Evolutionary conservation across 352 stramenopile genomes (phyloP), one percentile per base, ranked within the genome.

Genomic region (Globisporangium viniferum): DNA sequence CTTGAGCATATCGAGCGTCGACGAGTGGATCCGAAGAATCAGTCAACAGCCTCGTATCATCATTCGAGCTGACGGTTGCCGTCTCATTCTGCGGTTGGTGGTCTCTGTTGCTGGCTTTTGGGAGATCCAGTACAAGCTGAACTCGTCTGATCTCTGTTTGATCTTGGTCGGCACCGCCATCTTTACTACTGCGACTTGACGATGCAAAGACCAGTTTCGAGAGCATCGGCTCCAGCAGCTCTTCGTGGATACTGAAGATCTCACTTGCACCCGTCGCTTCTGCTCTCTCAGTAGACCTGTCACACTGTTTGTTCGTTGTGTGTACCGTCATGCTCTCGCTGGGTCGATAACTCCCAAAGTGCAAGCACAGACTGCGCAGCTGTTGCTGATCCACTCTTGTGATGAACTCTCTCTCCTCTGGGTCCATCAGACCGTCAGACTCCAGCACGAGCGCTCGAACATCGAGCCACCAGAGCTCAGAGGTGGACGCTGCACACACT

Each of bases 391-490:
- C 79, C 10, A 90, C 73, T 6, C 73, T 76, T 2, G 74, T 51
- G 7, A 51, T 22, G 14, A 46, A 60, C 33, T 72, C 66, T 9
- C 10, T 12, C 48, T 59, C n/a, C 15, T 51, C 29, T 9, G 22
- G n/a, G 10, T 55, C 54, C 12, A 67, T 36, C 20, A 53, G 14
- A 24, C n/a, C 54, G 5, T 68, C 66, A 22, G 29, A 31, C 0
- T 77, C 72, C 8, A 91, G 2, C 6, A 74, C 53, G 3, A 70
- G 66, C 7, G 73, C 80, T 36, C 73, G 71, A n/a, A 92, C 62
- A 48, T 91, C 75, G 0, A 93, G 44, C 82, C 82, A 93, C 82
- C 85, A 92, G 9, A 84, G 54, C 44, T 89, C 74, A 0, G 80
- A 87, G 1, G 78, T 80, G 2, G 78, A 73, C 12, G 73, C 73